Evolutionary conservation across 2,329 filamentous ascomycete species (phyloP).

Genomic region (Macrophomina phaseolina): DNA sequence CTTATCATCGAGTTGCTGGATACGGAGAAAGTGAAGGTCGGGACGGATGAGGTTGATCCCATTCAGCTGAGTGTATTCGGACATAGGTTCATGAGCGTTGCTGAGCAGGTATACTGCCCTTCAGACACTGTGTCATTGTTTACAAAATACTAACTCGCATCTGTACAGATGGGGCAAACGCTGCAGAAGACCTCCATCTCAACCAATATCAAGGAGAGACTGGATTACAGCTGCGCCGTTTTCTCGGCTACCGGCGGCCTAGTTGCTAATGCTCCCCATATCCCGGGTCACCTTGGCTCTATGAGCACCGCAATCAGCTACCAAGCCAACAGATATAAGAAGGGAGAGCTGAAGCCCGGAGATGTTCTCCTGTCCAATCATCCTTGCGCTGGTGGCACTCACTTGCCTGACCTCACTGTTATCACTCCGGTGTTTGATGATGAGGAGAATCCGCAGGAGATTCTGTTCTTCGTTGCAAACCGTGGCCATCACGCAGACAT

Average conservation of each 20-base stretch:
- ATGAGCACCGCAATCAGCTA: constrained; percentile 38
- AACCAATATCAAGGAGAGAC: constrained; percentile 38
- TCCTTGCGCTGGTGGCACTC: constrained; percentile 38
- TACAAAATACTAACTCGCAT: not conserved
- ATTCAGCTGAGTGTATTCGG: constrained; percentile 32
- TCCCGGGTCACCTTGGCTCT: constrained; percentile 36
- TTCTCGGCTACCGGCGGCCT: constrained; percentile 34
- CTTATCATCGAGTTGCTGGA: constrained; percentile 49
- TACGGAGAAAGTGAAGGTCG: constrained; percentile 37
- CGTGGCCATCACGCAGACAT: constrained; percentile 40
- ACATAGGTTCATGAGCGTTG: constrained; percentile 38
- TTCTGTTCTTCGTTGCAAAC: constrained; percentile 37
- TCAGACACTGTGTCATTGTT: not conserved
- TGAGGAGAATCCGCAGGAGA: constrained; percentile 30
- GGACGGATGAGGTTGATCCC: constrained; percentile 29
- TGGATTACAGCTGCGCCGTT: constrained; percentile 37
- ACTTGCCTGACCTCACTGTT: constrained; percentile 39
- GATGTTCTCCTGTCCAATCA: constrained; percentile 39
- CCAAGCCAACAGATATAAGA: constrained; percentile 33
- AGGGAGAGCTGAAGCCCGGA: constrained; percentile 34
- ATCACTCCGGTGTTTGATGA: constrained; percentile 38
- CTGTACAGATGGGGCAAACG: constrained; percentile 33
- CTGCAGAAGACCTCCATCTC: constrained; percentile 36
- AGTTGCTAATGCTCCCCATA: constrained; percentile 38
- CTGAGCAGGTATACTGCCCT: constrained; percentile 29